Percentiles rank a stretch among this genome's conserved stretches.
These are phyloP conservation scores for Striga asiatica DNA, from an alignment of 257 asterid genomes.

Conservation along the genomic window DNA sequence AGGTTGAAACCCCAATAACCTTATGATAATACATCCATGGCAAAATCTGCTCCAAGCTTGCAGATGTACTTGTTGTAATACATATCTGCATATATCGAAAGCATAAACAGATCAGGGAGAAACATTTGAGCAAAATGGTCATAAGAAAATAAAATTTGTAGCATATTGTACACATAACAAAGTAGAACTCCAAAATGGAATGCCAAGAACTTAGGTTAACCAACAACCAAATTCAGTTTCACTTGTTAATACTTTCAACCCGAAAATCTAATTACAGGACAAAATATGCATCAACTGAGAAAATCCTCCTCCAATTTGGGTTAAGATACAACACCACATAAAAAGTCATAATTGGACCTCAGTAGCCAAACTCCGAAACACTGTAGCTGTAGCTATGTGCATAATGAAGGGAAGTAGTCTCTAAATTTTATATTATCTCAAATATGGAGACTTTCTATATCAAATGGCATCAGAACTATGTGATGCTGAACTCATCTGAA, in stretches of 20 bases:
- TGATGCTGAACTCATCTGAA: constrained; percentile 1
- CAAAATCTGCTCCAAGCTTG: constrained; percentile 69
- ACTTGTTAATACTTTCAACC: not conserved
- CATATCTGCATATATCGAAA: constrained; percentile 40
- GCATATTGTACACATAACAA: not conserved
- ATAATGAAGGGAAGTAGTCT: not conserved
- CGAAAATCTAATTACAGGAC: not conserved
- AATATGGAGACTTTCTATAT: not conserved
- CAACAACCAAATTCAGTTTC: not conserved
- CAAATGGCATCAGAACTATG: constrained; percentile 1
- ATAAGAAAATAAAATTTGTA: not conserved
- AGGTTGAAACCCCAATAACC: constrained; percentile 61
- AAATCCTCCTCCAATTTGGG: not conserved
- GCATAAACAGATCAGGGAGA: not conserved
- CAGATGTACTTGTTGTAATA: constrained; percentile 71
- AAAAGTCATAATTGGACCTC: constrained; percentile 1
- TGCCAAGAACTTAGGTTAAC: constrained; percentile 1
- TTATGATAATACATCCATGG: constrained; percentile 90
- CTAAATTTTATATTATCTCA: not conserved
- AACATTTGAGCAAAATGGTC: not conserved
- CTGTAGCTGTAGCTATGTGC: not conserved
- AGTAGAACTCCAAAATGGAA: constrained; percentile 12
- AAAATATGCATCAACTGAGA: constrained; percentile 1
- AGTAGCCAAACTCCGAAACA: not conserved
- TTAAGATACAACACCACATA: not conserved